phyloP scores from a whole-genome alignment of 2,329 filamentous ascomycete genomes.

The Lachnellula subtilissima region DNA sequence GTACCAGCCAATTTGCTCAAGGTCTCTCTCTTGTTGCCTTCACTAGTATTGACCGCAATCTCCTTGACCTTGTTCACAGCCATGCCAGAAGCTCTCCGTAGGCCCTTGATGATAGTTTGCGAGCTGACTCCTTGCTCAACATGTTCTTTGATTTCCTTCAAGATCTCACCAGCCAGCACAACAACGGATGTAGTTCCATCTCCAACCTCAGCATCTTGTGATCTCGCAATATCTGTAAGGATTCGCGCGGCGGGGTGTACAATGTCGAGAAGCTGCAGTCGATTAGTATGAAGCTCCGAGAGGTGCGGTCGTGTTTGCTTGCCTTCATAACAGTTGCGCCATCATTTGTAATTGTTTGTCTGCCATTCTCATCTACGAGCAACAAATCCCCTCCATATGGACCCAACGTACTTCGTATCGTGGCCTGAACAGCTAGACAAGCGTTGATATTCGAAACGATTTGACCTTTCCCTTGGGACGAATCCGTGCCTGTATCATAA shows the following conservation, averaged over 20 bases:
- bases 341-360: conserved; percentile 97
- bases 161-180: conserved; percentile 91
- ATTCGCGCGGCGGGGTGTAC: conserved; percentile 96
- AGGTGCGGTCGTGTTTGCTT: conserved; percentile 9
- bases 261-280: conserved; percentile 81
- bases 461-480: conserved; percentile 94
- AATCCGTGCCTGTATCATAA: conserved; percentile 72
- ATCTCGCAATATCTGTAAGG: conserved; percentile 95
- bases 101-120: conserved; percentile 94
- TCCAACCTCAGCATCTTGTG: conserved; percentile 97
- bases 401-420: conserved; percentile 91
- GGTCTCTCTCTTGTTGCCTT: conserved; percentile 81
- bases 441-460: conserved; percentile 98
- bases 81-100: conserved; percentile 81
- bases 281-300: conserved; percentile 11
- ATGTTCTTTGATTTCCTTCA: conserved; percentile 94
- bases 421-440: conserved; percentile 90
- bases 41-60: conserved; percentile 81
- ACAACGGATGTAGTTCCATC: conserved; percentile 98
- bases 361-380: conserved; percentile 92
- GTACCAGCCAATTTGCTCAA: conserved; percentile 85
- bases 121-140: conserved; percentile 96
- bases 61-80: conserved; percentile 99
- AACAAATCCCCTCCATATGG: conserved; percentile 96
- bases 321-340: conserved; percentile 99